Percentiles rank a stretch among this genome's conserved stretches.
Evolutionary conservation across 2,329 filamentous ascomycete species (phyloP).

Genomic region (Kalmusia sp.): DNA sequence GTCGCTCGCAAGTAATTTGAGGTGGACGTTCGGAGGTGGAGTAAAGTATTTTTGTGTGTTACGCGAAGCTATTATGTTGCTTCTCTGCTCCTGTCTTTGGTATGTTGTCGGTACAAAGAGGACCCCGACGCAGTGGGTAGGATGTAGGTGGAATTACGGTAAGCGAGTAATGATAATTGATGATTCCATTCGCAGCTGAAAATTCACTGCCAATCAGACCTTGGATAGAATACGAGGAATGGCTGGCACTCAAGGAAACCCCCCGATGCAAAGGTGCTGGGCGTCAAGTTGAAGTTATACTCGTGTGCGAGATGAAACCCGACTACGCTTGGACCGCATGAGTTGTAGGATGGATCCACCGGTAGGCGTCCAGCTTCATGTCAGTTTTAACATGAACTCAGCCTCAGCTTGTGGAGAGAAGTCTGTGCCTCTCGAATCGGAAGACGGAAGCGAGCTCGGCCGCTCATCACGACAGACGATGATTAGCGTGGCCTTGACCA

Average conservation of each 20-base stretch:
- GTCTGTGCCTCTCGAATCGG: slow-evolving; percentile 16
- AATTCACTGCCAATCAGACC: neutral
- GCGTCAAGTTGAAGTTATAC: slow-evolving; percentile 35
- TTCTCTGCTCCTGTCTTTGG: neutral
- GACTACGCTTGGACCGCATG: slow-evolving; percentile 24
- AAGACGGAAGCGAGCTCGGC: slow-evolving; percentile 19
- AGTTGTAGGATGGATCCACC: slow-evolving; percentile 22
- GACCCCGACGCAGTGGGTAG: neutral
- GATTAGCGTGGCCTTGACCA: slow-evolving; percentile 7
- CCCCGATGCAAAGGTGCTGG: slow-evolving; percentile 13
- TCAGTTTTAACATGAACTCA: slow-evolving; percentile 32
- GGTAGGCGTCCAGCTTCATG: slow-evolving; percentile 32
- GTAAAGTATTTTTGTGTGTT: neutral
- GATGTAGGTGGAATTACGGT: slow-evolving; percentile 10
- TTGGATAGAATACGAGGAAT: slow-evolving; percentile 3
- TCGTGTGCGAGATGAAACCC: slow-evolving; percentile 27
- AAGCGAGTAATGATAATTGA: slow-evolving; percentile 15
- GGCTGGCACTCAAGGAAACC: slow-evolving; percentile 15
- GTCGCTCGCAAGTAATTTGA: neutral
- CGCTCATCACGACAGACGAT: slow-evolving; percentile 17
- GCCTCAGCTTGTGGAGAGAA: slow-evolving; percentile 36
- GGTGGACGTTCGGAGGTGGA: neutral
- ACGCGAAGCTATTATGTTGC: neutral
- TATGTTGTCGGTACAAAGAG: slow-evolving; percentile 16
- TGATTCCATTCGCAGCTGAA: slow-evolving; percentile 29